Base-by-base conservation (phyloP, 2,329 filamentous ascomycete genomes). In the Bretziella fagacearum region DNA sequence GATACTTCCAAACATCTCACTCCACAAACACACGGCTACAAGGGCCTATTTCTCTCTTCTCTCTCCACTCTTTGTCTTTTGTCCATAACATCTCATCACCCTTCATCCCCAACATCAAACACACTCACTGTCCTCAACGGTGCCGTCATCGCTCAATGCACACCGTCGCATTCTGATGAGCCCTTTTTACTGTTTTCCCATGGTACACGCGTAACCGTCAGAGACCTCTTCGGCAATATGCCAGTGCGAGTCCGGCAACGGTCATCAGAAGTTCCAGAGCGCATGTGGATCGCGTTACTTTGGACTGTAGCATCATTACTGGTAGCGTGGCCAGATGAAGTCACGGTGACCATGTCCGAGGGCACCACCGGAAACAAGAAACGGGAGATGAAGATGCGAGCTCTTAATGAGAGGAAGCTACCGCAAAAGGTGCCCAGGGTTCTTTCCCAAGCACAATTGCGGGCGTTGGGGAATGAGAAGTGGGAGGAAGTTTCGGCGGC, bases 241-340 rank as follows among this genome's bases (percentile, higher is more conserved):
- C 86, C 89, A 0, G 89, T 95, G 10, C 77, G 89, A 11, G 79
- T 93, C 22, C 93, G 91, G 58, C 82, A 86, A 55, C 73, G 86
- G 52, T 73, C 66, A 53, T 59, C 68, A 32, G 65, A 67, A 8
- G 57, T 65, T 20, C 65, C 78, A 41, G 60, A 71, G 17, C 80
- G 70, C 53, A 70, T 81, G 45, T 89, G 83, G 76, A 71, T 77
- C 23, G 61, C 61, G 1, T 62, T 93, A 13, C 71, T 74, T 51
- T 69, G 65, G 43, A 62, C 68, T 4, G 55, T 86, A 2, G 67
- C 76, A 1, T 71, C 73, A 1, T 58, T 93, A 2, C 58, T 93
- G n/a, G 65, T 95, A 15, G 70, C 81, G 2, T 93, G 81, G 74
- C 66, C 70, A 13, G 57, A 56, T 1, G 60, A 67, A 1, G 65